Evolutionary conservation across 2,329 filamentous ascomycete species (phyloP).

Genomic region (Colletotrichum lentis): DNA sequence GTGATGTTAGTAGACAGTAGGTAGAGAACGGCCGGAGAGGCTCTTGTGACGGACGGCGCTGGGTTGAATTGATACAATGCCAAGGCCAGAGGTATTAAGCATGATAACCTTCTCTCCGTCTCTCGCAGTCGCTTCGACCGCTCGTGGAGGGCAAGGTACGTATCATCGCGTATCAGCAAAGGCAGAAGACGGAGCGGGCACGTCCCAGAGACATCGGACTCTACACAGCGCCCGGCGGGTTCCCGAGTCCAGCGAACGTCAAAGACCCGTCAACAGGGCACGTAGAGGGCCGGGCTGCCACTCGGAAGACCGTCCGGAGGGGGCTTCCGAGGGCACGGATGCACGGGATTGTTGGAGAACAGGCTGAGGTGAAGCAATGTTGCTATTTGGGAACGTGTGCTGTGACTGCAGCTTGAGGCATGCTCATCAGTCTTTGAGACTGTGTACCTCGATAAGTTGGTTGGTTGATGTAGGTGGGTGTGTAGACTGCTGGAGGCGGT

Average conservation of each 20-base stretch:
- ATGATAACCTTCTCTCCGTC: constrained; percentile 5
- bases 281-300: constrained; percentile 5
- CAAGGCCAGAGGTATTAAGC: constrained; percentile 30
- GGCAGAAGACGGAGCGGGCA: constrained; percentile 2
- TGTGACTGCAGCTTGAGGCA: background rate
- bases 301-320: constrained; percentile 13
- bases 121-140: constrained; percentile 21
- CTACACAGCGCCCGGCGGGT: background rate
- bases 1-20: background rate
- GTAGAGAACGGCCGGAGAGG: background rate
- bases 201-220: constrained; percentile 11
- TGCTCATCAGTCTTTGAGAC: background rate
- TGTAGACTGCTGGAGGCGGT: background rate
- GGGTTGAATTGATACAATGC: constrained; percentile 28
- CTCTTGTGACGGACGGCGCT: constrained; percentile 1
- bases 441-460: too few relatives aligned
- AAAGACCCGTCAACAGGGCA: constrained; percentile 30
- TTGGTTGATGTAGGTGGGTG: background rate
- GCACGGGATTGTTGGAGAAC: background rate
- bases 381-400: background rate
- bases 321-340: constrained; percentile 1
- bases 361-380: background rate
- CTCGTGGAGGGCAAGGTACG: background rate
- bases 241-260: constrained; percentile 20
- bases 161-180: constrained; percentile 9